Evolutionary conservation across 108 stramenopile genomes (phyloP).

Genomic region (Pseudonitzschia multiseries): DNA sequence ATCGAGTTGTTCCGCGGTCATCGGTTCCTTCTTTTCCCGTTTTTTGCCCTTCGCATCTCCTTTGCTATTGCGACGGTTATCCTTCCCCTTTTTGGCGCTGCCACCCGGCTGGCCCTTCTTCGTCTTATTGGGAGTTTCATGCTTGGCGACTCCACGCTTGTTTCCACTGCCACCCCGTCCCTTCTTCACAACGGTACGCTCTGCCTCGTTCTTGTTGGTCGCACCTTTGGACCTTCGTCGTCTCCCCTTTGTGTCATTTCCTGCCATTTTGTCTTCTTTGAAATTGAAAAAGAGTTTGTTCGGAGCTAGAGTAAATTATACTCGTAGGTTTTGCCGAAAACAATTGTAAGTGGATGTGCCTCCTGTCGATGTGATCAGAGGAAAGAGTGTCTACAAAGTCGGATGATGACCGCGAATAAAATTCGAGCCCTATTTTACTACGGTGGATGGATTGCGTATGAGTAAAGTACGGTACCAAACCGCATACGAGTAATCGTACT

Average conservation of each 20-base stretch:
- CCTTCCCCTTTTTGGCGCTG: slow-evolving; percentile 8
- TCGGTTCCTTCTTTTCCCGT: slow-evolving; percentile 62
- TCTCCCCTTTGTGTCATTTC: background rate
- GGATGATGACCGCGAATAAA: no score
- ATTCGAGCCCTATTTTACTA: no score
- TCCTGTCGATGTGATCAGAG: no score
- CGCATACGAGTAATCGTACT: no score
- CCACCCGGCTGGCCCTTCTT: slow-evolving; percentile 2
- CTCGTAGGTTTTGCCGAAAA: no score
- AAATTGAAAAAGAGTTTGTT: background rate
- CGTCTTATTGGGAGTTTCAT: slow-evolving; percentile 6
- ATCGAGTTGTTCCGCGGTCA: slow-evolving; percentile 79
- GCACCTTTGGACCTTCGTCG: slow-evolving; percentile 16
- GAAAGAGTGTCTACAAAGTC: no score
- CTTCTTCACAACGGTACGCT: slow-evolving; percentile 15
- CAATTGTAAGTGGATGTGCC: no score
- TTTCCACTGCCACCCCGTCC: slow-evolving; percentile 14
- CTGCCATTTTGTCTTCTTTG: slow-evolving; percentile 1
- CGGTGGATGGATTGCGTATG: no score
- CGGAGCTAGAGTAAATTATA: no score
- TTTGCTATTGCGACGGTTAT: background rate
- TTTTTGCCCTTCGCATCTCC: slow-evolving; percentile 6
- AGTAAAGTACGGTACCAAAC: no score
- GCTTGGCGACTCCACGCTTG: slow-evolving; percentile 9
- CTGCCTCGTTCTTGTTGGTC: slow-evolving; percentile 2